A percentile compares a stretch with the other conserved stretches of the same genome.
Conservation (phyloP, 2,329 filamentous ascomycete genomes). For the Ascocoryne sarcoides region DNA sequence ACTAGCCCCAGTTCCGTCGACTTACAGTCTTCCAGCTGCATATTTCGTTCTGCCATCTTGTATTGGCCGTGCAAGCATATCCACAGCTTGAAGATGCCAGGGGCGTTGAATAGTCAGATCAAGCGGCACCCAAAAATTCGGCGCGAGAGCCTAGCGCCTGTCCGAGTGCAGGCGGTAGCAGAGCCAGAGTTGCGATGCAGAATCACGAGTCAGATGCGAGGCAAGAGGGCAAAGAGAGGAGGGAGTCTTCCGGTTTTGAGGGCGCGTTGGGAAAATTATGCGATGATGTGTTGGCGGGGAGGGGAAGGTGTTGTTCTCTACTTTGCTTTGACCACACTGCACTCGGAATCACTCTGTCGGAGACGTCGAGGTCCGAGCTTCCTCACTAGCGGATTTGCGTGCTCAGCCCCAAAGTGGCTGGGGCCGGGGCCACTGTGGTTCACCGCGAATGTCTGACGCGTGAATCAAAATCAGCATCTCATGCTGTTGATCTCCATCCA, state of each 20-base stretch:
- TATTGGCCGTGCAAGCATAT: slow-evolving; percentile 52
- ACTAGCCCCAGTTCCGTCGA: slow-evolving; percentile 9
- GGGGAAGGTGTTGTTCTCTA: neutral
- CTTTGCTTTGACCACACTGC: neutral
- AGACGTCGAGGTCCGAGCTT: too few species aligned
- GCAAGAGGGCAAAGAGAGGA: neutral
- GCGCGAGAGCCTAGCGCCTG: too few species aligned
- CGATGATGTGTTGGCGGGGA: slow-evolving; percentile 1
- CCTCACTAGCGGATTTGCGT: too few species aligned
- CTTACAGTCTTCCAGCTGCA: slow-evolving; percentile 84
- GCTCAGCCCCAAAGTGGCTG: too few species aligned
- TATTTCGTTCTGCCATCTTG: slow-evolving; percentile 68
- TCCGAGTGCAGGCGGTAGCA: too few species aligned
- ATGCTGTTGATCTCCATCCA: too few species aligned
- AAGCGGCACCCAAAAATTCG: too few species aligned
- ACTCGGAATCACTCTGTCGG: too few species aligned
- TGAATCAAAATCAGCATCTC: too few species aligned
- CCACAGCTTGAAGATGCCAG: slow-evolving; percentile 29
- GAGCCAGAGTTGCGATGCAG: neutral
- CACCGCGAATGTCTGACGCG: too few species aligned
- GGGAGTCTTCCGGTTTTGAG: too few species aligned
- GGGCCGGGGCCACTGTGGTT: neutral
- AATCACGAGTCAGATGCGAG: neutral
- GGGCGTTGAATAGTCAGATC: slow-evolving; percentile 12
- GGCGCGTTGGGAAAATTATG: neutral